Conservation (phyloP, 2,329 filamentous ascomycete genomes). For the Eutypa lata region DNA sequence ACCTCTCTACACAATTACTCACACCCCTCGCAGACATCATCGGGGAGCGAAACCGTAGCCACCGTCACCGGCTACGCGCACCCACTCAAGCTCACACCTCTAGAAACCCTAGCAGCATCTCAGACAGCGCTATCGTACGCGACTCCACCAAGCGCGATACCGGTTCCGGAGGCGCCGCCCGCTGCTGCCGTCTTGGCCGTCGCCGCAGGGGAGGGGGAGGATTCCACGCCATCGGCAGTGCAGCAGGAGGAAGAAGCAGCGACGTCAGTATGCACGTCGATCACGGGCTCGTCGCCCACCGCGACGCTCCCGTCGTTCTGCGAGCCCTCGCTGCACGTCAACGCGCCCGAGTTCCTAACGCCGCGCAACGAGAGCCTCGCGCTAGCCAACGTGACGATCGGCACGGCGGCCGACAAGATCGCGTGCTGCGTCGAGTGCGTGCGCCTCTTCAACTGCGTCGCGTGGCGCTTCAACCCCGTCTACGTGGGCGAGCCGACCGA, state of each 20-base stretch:
- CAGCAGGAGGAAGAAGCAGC: background rate
- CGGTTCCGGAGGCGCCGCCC: constrained; percentile 13
- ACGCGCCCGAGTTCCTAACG: constrained; percentile 18
- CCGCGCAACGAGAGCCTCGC: constrained; percentile 11
- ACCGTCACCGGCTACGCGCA: constrained; percentile 27
- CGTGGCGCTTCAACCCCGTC: constrained; percentile 26
- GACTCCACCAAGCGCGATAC: constrained; percentile 21
- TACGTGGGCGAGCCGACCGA: constrained; percentile 16
- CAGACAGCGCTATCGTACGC: constrained; percentile 23
- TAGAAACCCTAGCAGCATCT: constrained; percentile 15
- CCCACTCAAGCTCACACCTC: constrained; percentile 21
- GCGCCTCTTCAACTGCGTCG: constrained; percentile 27
- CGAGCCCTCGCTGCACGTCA: constrained; percentile 22
- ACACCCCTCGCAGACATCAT: constrained; percentile 4
- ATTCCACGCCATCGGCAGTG: background rate
- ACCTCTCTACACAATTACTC: background rate
- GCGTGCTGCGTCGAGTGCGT: constrained; percentile 28
- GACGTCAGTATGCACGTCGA: constrained; percentile 17
- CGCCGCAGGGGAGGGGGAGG: background rate
- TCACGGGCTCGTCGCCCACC: constrained; percentile 19
- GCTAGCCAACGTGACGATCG: constrained; percentile 21
- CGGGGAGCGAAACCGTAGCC: constrained; percentile 5
- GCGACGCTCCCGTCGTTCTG: constrained; percentile 29
- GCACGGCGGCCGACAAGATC: constrained; percentile 24
- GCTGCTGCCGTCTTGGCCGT: constrained; percentile 25